Percentiles rank a stretch among this genome's conserved stretches.
Evolutionary conservation across 768 basidiomycete species (phyloP).

Genomic region (Trametes sanguinea): DNA sequence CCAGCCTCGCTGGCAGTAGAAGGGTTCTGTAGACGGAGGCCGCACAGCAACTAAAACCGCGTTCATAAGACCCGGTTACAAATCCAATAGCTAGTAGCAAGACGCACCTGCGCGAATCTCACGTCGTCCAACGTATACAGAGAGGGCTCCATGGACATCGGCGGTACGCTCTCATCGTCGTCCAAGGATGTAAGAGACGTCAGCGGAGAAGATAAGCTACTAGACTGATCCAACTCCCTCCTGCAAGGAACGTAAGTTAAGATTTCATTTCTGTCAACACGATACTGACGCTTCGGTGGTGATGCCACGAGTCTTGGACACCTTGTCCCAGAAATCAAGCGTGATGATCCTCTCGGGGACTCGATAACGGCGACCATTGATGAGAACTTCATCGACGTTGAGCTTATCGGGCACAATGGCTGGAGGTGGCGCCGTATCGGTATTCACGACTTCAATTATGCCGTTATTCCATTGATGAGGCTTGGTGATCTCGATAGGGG

Average conservation of each 20-base stretch:
- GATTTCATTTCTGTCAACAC: background rate
- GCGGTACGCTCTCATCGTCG: conserved; percentile 47
- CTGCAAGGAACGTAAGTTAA: background rate
- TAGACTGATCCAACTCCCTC: conserved; percentile 38
- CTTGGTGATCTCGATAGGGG: conserved; percentile 74
- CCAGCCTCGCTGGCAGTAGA: background rate
- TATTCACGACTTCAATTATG: conserved; percentile 83
- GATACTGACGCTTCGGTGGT: conserved; percentile 44
- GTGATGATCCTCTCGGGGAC: conserved; percentile 91
- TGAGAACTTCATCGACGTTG: conserved; percentile 78
- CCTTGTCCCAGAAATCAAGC: conserved; percentile 94
- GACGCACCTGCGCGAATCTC: conserved; percentile 57
- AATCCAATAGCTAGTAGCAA: too few relatives aligned
- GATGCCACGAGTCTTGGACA: conserved; percentile 44
- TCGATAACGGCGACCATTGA: conserved; percentile 87
- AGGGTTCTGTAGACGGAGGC: conserved; percentile 8
- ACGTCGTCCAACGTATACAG: conserved; percentile 39
- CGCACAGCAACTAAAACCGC: conserved; percentile 33
- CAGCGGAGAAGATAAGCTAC: conserved; percentile 67
- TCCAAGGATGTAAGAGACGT: conserved; percentile 76
- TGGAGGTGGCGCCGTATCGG: conserved; percentile 50
- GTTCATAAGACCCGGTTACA: background rate
- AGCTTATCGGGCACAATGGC: conserved; percentile 43
- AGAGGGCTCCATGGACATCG: conserved; percentile 38
- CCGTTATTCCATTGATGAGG: conserved; percentile 84